Evolutionary conservation across 768 basidiomycete species (phyloP), one percentile per base, ranked within the genome.

Genomic region (Postia placenta): DNA sequence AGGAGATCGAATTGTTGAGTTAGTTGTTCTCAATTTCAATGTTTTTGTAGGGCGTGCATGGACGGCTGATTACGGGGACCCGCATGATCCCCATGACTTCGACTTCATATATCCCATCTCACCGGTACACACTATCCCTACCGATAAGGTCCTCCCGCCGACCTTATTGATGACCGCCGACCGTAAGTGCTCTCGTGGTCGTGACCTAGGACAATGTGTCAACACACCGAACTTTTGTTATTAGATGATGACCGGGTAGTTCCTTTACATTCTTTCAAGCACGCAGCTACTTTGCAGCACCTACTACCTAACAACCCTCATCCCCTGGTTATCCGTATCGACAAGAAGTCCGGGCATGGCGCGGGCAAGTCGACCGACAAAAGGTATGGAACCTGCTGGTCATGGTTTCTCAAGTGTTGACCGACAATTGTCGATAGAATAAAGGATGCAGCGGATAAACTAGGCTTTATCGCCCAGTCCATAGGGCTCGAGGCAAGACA

Each of bases 221-320:
- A 25, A 45, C 15, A 12, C 19, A 12, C 7, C 5, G 41, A n/a
- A 15, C n/a, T 27, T 2, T 19, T n/a, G 20, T 28, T 17, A 17
- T 15, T 57, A 88, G 87, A 88, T 53, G 89, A 91, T 56, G 87
- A 89, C 58, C 83, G 89, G 27, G 89, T 92, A n/a, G 87, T 91
- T 4, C 87, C 87, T 1, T 69, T 88, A 61, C 90, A 91, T 65
- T 87, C 87, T 7, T 90, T 87, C 76, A 92, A 92, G 66, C 74
- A 80, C 44, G 81, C 83, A 0, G 90, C 90, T 14, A 80, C 80
- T n/a, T 69, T 91, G 30, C 89, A 92, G 60, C 67, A 91, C 60
- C 68, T 65, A 1, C 65, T 79, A 1, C 73, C 85, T 1, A 57
- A 80, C 40, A 92, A 90, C 62, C 76, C 79, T 0, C 67, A 88